Conservation (phyloP, 441 rosid species). For the Metrosideros polymorpha region DNA sequence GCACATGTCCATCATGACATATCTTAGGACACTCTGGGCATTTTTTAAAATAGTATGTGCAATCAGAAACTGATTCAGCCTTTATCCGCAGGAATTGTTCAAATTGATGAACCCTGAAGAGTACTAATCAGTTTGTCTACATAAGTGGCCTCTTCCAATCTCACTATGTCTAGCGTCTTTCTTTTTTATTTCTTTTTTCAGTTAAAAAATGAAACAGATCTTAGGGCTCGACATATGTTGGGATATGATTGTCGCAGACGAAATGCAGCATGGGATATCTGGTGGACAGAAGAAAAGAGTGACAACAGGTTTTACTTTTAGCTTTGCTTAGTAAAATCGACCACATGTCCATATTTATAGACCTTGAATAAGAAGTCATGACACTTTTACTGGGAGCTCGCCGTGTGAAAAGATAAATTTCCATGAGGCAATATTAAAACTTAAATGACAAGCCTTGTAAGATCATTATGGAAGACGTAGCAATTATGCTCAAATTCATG, state of each 20-base stretch:
- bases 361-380: neutral
- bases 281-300: slow-evolving; percentile 93
- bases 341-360: neutral
- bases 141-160: neutral
- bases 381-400: neutral
- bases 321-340: neutral
- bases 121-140: neutral
- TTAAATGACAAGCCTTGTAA: neutral
- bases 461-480: neutral
- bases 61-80: neutral
- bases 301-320: slow-evolving; percentile 52
- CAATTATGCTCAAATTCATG: neutral
- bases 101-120: neutral
- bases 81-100: neutral
- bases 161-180: neutral
- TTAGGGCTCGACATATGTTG: slow-evolving; percentile 86
- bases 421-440: too few relatives aligned
- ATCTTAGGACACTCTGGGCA: neutral
- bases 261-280: slow-evolving; percentile 75
- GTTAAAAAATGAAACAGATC: slow-evolving; percentile 22
- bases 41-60: neutral
- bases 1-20: neutral
- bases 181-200: neutral
- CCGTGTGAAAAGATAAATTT: neutral
- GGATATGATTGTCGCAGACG: slow-evolving; percentile 85